A percentile compares a stretch with the other conserved stretches of the same genome.
phyloP scores from a whole-genome alignment of 2,329 filamentous ascomycete genomes.

The Dothideomycetes sp. region DNA sequence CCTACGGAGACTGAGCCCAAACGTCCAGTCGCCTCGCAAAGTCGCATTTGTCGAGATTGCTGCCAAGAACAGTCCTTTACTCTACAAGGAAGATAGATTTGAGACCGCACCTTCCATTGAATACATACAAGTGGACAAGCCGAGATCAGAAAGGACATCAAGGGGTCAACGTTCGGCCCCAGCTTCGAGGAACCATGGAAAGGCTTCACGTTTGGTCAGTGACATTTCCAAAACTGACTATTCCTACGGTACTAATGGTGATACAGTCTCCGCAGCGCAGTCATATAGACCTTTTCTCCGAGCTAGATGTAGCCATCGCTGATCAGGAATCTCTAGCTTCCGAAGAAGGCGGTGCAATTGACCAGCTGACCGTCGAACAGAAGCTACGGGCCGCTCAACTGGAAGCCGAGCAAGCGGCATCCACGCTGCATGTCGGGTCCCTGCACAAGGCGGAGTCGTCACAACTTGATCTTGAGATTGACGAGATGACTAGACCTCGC shows the following conservation, averaged over 20 bases:
- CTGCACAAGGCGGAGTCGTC: constrained; percentile 16
- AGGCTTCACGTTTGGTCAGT: not conserved
- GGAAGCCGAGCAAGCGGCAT: constrained; percentile 33
- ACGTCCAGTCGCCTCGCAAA: constrained; percentile 9
- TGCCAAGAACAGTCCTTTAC: not conserved
- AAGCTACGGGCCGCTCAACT: constrained; percentile 33
- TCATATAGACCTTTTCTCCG: not conserved
- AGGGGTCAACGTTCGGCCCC: not conserved
- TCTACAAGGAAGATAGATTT: not conserved
- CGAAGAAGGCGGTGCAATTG: not conserved
- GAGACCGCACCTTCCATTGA: not conserved
- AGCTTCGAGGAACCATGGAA: not conserved
- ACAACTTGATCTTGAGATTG: constrained; percentile 33
- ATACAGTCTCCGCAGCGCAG: not conserved
- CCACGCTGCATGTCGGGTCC: too few species aligned
- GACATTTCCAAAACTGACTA: too few species aligned
- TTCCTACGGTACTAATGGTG: not conserved
- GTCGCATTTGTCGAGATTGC: constrained; percentile 20
- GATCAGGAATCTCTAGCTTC: not conserved
- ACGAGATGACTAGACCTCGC: constrained; percentile 27
- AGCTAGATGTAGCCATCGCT: not conserved
- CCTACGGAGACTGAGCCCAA: constrained; percentile 12
- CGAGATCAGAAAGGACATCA: not conserved
- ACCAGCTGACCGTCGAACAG: constrained; percentile 27
- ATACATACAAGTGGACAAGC: too few species aligned